These are phyloP conservation scores for Asterella californica DNA, from an alignment of 225 moss, liverwort and hornwort species.

Conservation along the genomic window DNA sequence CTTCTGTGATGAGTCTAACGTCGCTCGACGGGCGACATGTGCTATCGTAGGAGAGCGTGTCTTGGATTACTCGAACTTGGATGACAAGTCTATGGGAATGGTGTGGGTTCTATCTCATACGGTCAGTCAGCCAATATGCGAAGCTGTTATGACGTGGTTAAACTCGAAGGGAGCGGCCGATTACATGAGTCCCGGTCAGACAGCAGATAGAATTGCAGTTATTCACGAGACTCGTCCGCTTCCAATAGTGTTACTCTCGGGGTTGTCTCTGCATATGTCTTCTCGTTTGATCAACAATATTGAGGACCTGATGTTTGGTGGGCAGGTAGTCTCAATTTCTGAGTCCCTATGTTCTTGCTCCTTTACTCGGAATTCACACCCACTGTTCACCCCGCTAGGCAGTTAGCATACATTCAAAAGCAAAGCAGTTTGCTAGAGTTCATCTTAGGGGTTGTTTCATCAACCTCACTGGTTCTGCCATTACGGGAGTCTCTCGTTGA, in stretches of 20 bases:
- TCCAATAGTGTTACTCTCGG: constrained; percentile 80
- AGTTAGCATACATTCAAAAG: background rate
- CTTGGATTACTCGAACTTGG: constrained; percentile 82
- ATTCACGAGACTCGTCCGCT: constrained; percentile 86
- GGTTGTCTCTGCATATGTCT: constrained; percentile 88
- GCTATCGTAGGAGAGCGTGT: constrained; percentile 76
- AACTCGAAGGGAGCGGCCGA: constrained; percentile 81
- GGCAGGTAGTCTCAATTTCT: constrained; percentile 52
- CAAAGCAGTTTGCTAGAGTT: background rate
- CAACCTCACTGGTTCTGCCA: background rate
- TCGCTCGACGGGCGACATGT: background rate
- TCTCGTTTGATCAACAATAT: constrained; percentile 74
- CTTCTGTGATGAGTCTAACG: background rate
- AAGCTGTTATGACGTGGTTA: constrained; percentile 90
- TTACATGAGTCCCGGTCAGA: constrained; percentile 47
- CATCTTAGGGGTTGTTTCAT: background rate
- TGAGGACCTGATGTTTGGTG: constrained; percentile 77
- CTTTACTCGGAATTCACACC: too few species aligned
- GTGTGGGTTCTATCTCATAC: constrained; percentile 99
- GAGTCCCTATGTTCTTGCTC: background rate
- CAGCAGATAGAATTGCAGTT: constrained; percentile 66
- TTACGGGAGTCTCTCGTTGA: background rate
- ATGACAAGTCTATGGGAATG: constrained; percentile 99
- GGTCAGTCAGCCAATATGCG: constrained; percentile 89
- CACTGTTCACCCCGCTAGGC: too few species aligned